phyloP scores from a whole-genome alignment of 1,284 basidiomycete genomes.

The Lentinus polychrous region DNA sequence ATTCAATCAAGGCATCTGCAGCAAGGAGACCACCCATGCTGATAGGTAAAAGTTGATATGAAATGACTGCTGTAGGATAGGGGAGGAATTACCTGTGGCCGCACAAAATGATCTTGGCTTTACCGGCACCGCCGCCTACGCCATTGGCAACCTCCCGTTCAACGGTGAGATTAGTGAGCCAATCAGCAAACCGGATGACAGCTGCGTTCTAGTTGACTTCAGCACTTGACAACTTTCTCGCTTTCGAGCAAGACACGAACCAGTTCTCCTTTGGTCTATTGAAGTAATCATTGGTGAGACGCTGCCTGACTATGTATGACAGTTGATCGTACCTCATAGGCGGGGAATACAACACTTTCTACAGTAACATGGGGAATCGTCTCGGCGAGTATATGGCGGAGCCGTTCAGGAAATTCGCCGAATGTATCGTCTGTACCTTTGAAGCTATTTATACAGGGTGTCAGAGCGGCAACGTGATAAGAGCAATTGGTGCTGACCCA shows the following conservation, averaged over 20 bases:
- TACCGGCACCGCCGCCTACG: conserved; percentile 66
- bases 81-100: conserved; percentile 71
- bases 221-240: conserved; percentile 2
- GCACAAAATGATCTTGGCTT: conserved; percentile 78
- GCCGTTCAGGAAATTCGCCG: conserved; percentile 63
- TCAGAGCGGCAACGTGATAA: neutral
- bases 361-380: conserved; percentile 48
- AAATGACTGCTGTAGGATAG: neutral
- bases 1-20: conserved; percentile 77
- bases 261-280: conserved; percentile 78
- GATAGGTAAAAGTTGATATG: neutral
- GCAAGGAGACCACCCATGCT: conserved; percentile 90
- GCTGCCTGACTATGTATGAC: conserved; percentile 5
- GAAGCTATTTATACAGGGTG: conserved; percentile 33
- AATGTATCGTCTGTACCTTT: conserved; percentile 80
- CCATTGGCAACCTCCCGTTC: conserved; percentile 68
- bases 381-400: conserved; percentile 70
- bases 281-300: conserved; percentile 5
- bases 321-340: conserved; percentile 65
- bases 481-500: conserved; percentile 39
- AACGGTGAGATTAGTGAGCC: conserved; percentile 79
- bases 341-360: conserved; percentile 80
- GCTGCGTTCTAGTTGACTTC: conserved; percentile 56
- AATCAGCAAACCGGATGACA: conserved; percentile 79
- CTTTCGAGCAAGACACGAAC: conserved; percentile 37